These are phyloP conservation scores for Mycena vitilis DNA, from an alignment of 768 basidiomycete genomes.

Conservation along the genomic window DNA sequence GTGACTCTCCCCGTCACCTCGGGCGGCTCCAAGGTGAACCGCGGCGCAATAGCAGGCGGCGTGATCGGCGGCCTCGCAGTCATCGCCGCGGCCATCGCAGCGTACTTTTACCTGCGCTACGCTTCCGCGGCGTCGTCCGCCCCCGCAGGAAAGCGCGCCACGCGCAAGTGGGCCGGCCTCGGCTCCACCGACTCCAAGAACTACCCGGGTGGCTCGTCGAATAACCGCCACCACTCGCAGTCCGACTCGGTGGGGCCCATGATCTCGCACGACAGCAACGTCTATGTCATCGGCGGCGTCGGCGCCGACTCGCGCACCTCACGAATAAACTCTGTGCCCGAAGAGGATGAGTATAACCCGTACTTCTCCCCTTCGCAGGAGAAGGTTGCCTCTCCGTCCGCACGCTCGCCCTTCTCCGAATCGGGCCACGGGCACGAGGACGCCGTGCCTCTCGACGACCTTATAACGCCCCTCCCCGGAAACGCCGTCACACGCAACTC, in stretches of 20 bases:
- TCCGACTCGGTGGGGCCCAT: conserved; percentile 33
- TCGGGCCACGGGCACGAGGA: conserved; percentile 29
- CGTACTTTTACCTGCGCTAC: conserved; percentile 39
- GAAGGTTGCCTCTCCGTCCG: conserved; percentile 27
- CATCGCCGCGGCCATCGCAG: conserved; percentile 44
- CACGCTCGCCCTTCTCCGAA: conserved; percentile 35
- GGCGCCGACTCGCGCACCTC: conserved; percentile 35
- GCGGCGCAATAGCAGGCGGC: conserved; percentile 63
- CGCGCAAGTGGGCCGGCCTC: conserved; percentile 46
- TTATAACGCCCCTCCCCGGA: conserved; percentile 28
- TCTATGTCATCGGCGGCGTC: conserved; percentile 35
- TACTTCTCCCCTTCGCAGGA: conserved; percentile 37
- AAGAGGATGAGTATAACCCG: conserved; percentile 26
- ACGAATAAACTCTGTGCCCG: conserved; percentile 23
- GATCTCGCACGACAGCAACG: conserved; percentile 31
- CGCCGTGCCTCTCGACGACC: conserved; percentile 32
- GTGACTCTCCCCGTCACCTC: conserved; percentile 41
- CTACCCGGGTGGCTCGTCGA: not conserved
- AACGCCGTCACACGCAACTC: conserved; percentile 32
- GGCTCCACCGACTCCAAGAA: conserved; percentile 48
- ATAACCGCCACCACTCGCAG: conserved; percentile 30
- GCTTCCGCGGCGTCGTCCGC: conserved; percentile 45
- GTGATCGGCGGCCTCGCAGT: conserved; percentile 60
- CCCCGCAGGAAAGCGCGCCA: conserved; percentile 30
- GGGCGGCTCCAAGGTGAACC: conserved; percentile 45